Evolutionary conservation across 1,284 basidiomycete species (phyloP), one percentile per base, ranked within the genome.

Genomic region (Vanrija humicola): DNA sequence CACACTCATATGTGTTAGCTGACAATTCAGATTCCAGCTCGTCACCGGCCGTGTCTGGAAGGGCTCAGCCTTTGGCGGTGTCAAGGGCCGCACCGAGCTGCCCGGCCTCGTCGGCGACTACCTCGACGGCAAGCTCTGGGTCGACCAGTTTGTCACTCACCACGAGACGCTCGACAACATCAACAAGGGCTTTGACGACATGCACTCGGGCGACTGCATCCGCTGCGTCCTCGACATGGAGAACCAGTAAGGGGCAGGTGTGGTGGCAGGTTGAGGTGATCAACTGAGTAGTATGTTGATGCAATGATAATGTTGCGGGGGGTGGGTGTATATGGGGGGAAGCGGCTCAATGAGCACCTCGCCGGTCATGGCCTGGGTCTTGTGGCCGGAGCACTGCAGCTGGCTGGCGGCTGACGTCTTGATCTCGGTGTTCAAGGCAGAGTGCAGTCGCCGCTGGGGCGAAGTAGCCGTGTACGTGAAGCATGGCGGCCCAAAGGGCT

Each of bases 11-110:
- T 2, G 14, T 21, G 12, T n/a, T n/a, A n/a, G n/a, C 26, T 25
- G 19, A 44, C 16, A 23, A 6, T 46, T 0, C 60, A 89, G 88
- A 34, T 92, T 93, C 86, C 74, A 79, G 61, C 70, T 79, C 52
- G 78, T 76, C 56, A 98, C 96, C 50, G 96, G 96, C 55, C 86
- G 96, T 60, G 88, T 86, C 54, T 98, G 96, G 95, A 87, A 93
- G 70, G 96, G 96, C 45, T 83, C 84, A 43, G 96, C 96, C 0
- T 99, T 98, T 67, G 96, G 96, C 63, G 96, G 96, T 61, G 94
- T 98, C 64, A 98, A 98, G 80, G 96, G 95, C 43, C 85, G 95
- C 56, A 92, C 93, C 39, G 94, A 98, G 78, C 80, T 95, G 45
- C 91, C 91, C 43, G 89, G 88, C 18, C 84, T 95, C 45, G 90